phyloP scores from a whole-genome alignment of 225 moss, liverwort and hornwort genomes.

The Bryum argenteum region DNA sequence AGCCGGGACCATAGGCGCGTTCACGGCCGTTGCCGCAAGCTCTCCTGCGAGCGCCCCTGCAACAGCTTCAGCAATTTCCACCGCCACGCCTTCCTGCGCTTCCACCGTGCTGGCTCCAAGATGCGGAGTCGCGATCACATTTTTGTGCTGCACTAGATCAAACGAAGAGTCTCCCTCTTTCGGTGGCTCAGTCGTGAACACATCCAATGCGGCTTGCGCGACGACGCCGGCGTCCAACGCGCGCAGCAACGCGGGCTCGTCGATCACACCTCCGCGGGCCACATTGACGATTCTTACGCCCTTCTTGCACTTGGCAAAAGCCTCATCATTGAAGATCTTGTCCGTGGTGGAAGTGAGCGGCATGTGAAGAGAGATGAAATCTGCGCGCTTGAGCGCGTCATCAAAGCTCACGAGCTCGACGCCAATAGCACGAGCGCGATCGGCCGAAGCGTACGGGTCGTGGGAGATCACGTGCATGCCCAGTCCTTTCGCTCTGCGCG shows the following conservation, averaged over 20 bases:
- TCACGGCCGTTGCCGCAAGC: constrained; percentile 93
- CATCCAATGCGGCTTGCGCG: constrained; percentile 95
- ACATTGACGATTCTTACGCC: constrained; percentile 91
- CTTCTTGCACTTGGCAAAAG: constrained; percentile 73
- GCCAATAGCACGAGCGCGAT: constrained; percentile 81
- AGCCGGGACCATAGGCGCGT: constrained; percentile 96
- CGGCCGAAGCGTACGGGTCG: constrained; percentile 93
- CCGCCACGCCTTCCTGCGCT: constrained; percentile 98
- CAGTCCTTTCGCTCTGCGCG: constrained; percentile 81
- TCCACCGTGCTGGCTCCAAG: constrained; percentile 92
- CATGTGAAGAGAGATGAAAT: constrained; percentile 94
- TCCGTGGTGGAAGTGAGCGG: constrained; percentile 85
- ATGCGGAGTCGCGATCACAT: constrained; percentile 89
- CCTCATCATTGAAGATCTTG: constrained; percentile 76
- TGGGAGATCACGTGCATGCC: constrained; percentile 90
- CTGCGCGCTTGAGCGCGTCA: constrained; percentile 72
- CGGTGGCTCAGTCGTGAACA: constrained; percentile 89
- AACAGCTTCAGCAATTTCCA: constrained; percentile 96
- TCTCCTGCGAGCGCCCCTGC: constrained; percentile 94
- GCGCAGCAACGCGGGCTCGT: constrained; percentile 82
- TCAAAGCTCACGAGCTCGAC: constrained; percentile 91
- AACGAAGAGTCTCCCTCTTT: constrained; percentile 51
- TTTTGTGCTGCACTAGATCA: constrained; percentile 66
- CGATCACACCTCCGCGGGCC: constrained; percentile 93
- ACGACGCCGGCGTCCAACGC: constrained; percentile 82